phyloP scores from a whole-genome alignment of 768 basidiomycete genomes.

The Tylopilus plumbeoviolaceoides region DNA sequence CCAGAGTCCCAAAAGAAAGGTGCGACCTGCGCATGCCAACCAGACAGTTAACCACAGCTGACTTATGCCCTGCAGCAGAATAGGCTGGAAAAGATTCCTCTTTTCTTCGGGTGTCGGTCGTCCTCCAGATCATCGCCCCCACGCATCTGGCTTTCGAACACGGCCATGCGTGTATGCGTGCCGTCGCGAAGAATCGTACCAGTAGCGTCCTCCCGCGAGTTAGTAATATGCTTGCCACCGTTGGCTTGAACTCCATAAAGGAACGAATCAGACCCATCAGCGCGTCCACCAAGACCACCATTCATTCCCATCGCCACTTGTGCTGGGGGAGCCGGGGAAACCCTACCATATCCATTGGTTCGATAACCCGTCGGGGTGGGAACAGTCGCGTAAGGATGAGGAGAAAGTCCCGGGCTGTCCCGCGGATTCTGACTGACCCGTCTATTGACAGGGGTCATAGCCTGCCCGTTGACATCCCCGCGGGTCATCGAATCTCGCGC shows the following conservation, averaged over 20 bases:
- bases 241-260: constrained; percentile 52
- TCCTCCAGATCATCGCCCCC: constrained; percentile 59
- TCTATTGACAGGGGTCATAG: constrained; percentile 61
- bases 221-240: constrained; percentile 46
- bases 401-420: constrained; percentile 43
- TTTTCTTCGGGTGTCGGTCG: constrained; percentile 59
- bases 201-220: constrained; percentile 52
- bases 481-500: constrained; percentile 45
- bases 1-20: constrained; percentile 22
- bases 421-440: constrained; percentile 64
- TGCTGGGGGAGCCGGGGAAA: constrained; percentile 42
- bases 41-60: constrained; percentile 25
- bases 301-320: constrained; percentile 35
- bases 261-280: constrained; percentile 65
- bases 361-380: constrained; percentile 58
- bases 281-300: constrained; percentile 38
- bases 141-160: constrained; percentile 67
- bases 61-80: constrained; percentile 66
- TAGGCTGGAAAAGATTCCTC: constrained; percentile 57
- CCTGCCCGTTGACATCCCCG: constrained; percentile 56
- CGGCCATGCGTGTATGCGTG: constrained; percentile 48
- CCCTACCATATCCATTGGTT: constrained; percentile 50
- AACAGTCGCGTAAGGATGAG: constrained; percentile 73
- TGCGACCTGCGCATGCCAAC: constrained; percentile 29
- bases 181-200: constrained; percentile 35